Evolutionary conservation across 495 filamentous ascomycete species (phyloP).

Genomic region (Tuber microsphaerosporum): DNA sequence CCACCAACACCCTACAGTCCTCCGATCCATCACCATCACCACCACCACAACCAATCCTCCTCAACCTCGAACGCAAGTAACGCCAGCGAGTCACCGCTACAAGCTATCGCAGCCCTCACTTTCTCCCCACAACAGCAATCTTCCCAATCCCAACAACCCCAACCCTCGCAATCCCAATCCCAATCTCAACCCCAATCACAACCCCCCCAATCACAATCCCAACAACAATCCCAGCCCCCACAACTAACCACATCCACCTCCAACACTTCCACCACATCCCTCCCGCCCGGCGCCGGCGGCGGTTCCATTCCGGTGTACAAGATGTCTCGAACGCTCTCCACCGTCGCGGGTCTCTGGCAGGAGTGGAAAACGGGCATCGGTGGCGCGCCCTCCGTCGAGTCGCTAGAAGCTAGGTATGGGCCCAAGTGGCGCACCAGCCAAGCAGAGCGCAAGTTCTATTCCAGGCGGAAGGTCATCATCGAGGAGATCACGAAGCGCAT

Average conservation of each 20-base stretch:
- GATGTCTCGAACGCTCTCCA: constrained; percentile 36
- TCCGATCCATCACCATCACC: constrained; percentile 20
- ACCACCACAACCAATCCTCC: constrained; percentile 21
- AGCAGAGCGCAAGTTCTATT: constrained; percentile 39
- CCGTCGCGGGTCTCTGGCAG: constrained; percentile 34
- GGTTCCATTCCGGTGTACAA: constrained; percentile 27
- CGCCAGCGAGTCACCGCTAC: neutral
- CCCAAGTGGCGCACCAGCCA: constrained; percentile 36
- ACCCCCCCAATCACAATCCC: constrained; percentile 21
- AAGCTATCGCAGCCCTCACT: neutral
- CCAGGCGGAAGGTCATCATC: constrained; percentile 38
- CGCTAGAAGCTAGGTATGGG: constrained; percentile 32
- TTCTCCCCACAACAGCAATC: constrained; percentile 14
- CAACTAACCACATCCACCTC: constrained; percentile 17
- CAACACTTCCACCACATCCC: constrained; percentile 20
- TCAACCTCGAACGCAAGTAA: constrained; percentile 2
- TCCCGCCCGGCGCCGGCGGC: constrained; percentile 13
- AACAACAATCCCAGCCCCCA: constrained; percentile 27
- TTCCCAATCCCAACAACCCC: constrained; percentile 8
- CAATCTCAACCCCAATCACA: constrained; percentile 16
- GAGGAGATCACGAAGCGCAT: constrained; percentile 39
- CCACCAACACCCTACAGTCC: constrained; percentile 6
- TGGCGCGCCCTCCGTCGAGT: constrained; percentile 27
- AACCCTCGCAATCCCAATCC: constrained; percentile 5
- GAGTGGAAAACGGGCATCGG: constrained; percentile 33